Conservation (phyloP, 2,329 filamentous ascomycete genomes). For the Keithomyces neogunnii region DNA sequence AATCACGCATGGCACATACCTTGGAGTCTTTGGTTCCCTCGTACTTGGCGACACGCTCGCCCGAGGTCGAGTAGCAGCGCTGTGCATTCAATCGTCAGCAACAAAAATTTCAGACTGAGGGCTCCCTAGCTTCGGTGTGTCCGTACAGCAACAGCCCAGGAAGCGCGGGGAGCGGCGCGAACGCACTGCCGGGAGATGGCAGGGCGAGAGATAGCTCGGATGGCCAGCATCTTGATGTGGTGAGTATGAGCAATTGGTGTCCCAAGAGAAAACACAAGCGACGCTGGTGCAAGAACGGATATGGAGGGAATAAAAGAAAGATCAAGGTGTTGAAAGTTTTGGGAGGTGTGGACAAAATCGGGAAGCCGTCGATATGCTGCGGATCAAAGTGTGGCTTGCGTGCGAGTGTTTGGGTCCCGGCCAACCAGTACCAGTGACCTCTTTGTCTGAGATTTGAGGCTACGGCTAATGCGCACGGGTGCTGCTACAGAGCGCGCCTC, state of each 20-base stretch:
- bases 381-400: conserved; percentile 5
- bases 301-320: conserved; percentile 7
- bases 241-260: conserved; percentile 9
- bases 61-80: conserved; percentile 56
- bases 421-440: not conserved
- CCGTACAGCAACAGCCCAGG: conserved; percentile 28
- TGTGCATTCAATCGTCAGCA: conserved; percentile 30
- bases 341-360: conserved; percentile 13
- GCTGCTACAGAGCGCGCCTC: not conserved
- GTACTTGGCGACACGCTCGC: conserved; percentile 82
- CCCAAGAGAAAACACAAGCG: conserved; percentile 16
- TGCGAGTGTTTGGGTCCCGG: conserved; percentile 4
- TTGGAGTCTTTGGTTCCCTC: conserved; percentile 81
- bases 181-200: conserved; percentile 70
- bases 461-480: not conserved
- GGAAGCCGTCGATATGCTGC: conserved; percentile 10
- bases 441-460: not conserved
- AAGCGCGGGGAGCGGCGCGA: conserved; percentile 54
- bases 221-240: conserved; percentile 63
- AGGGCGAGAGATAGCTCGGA: conserved; percentile 65
- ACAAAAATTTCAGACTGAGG: conserved; percentile 1
- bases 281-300: conserved; percentile 10
- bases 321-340: conserved; percentile 4
- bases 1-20: conserved; percentile 45
- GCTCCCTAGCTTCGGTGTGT: conserved; percentile 4